Evolutionary conservation across 495 filamentous ascomycete genomes (phyloP).

Genomic region (Aspergillus saccharolyticus): DNA sequence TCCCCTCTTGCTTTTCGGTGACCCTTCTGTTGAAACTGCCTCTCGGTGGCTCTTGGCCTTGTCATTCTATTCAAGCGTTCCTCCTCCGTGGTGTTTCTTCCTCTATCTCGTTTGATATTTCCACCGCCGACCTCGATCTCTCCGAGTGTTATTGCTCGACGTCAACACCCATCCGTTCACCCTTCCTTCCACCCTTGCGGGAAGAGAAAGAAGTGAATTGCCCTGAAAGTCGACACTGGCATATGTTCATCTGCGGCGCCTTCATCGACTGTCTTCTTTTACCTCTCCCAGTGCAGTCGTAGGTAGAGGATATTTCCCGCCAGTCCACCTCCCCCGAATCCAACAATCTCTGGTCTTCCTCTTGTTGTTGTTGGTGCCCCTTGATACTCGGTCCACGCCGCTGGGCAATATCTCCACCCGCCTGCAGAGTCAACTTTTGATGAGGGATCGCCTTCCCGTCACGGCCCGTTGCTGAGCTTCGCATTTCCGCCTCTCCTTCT

Average conservation of each 20-base stretch:
- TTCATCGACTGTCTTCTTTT: background rate
- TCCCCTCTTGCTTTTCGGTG: background rate
- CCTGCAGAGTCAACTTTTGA: conserved; percentile 13
- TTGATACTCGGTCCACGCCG: conserved; percentile 22
- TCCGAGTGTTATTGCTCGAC: conserved; percentile 8
- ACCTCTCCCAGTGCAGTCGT: background rate
- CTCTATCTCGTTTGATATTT: conserved; percentile 24
- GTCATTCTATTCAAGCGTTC: conserved; percentile 1
- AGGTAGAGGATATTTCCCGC: background rate
- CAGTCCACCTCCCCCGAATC: background rate
- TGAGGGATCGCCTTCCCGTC: conserved; percentile 22
- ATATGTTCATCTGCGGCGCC: background rate
- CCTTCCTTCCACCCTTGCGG: conserved; percentile 23
- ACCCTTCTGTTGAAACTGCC: conserved; percentile 1
- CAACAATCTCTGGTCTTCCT: background rate
- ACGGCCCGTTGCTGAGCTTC: conserved; percentile 26
- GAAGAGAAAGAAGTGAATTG: conserved; percentile 10
- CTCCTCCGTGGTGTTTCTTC: conserved; percentile 11
- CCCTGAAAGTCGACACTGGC: conserved; percentile 3
- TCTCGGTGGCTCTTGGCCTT: background rate
- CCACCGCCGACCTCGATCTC: background rate
- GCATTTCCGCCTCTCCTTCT: conserved; percentile 15
- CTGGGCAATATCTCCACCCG: conserved; percentile 14
- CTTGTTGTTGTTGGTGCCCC: conserved; percentile 4
- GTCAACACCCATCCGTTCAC: conserved; percentile 10